Conservation (phyloP, 192 early-diverging fungal species). For the Allomyces javanicus region DNA sequence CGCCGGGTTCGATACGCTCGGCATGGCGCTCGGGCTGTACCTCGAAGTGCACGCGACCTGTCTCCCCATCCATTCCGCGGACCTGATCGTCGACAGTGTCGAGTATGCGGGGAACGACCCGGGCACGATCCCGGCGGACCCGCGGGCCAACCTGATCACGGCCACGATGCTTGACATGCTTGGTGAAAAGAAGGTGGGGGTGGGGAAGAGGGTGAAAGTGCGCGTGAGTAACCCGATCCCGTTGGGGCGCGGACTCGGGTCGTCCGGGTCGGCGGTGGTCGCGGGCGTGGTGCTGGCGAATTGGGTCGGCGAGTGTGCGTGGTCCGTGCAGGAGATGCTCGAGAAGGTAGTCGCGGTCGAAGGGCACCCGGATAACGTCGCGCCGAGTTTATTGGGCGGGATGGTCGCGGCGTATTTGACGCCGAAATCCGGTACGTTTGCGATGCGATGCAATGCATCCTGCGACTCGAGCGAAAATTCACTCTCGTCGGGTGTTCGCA, state of each 20-base stretch:
- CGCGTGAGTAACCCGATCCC: constrained; percentile 81
- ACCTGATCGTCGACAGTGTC: constrained; percentile 8
- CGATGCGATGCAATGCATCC: neutral
- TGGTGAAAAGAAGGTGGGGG: too few relatives aligned
- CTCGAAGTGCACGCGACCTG: constrained; percentile 13
- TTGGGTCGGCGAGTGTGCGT: constrained; percentile 39
- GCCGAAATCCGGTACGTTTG: constrained; percentile 13
- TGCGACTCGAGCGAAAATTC: constrained; percentile 4
- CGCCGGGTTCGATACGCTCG: constrained; percentile 91
- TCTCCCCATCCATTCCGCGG: too few relatives aligned
- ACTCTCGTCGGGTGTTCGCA: constrained; percentile 23
- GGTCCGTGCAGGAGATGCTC: constrained; percentile 58
- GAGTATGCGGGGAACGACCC: constrained; percentile 17
- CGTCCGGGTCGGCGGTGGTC: constrained; percentile 86
- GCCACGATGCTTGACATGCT: too few relatives aligned
- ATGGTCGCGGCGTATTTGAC: constrained; percentile 74
- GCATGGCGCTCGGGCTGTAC: constrained; percentile 73
- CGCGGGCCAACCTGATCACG: constrained; percentile 70
- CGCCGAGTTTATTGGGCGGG: constrained; percentile 82
- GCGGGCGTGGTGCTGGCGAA: constrained; percentile 76
- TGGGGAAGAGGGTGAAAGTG: constrained; percentile 17
- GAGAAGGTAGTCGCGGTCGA: constrained; percentile 86
- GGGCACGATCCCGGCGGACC: constrained; percentile 57
- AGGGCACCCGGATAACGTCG: constrained; percentile 94
- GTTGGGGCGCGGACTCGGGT: constrained; percentile 89